These are phyloP conservation scores for Sphaerostilbella broomeana DNA, from an alignment of 2,329 filamentous ascomycete species.

Conservation along the genomic window DNA sequence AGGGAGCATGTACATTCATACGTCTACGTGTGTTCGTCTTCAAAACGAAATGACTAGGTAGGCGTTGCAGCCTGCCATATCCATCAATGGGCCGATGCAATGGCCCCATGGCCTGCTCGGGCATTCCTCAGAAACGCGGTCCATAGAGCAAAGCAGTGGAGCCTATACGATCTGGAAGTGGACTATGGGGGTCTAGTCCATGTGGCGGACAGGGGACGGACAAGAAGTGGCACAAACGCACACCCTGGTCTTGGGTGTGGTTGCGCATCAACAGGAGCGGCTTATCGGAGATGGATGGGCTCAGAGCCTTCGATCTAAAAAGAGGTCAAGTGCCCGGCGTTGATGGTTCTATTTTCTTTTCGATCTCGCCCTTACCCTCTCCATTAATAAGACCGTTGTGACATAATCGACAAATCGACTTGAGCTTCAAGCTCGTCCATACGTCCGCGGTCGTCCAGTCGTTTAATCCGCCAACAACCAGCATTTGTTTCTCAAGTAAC, in stretches of 20 bases:
- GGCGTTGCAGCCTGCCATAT: constrained; percentile 1
- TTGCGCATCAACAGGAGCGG: constrained; percentile 3
- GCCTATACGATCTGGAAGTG: constrained; percentile 2
- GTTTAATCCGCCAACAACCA: constrained; percentile 19
- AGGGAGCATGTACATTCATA: no score
- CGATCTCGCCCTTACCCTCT: no score
- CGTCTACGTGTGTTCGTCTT: constrained; percentile 1
- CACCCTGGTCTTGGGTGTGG: constrained; percentile 1
- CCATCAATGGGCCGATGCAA: constrained; percentile 6
- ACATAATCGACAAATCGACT: no score
- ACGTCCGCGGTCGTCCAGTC: constrained; percentile 16
- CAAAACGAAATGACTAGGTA: background rate
- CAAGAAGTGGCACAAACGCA: constrained; percentile 1
- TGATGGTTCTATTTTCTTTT: no score
- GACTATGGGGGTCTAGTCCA: constrained; percentile 2
- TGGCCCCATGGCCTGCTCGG: constrained; percentile 5
- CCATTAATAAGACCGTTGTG: no score
- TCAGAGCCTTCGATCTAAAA: constrained; percentile 4
- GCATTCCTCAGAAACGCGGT: constrained; percentile 2
- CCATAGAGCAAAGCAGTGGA: constrained; percentile 2
- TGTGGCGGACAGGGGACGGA: constrained; percentile 1
- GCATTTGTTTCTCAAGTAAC: background rate
- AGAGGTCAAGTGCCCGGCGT: constrained; percentile 5
- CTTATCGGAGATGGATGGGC: constrained; percentile 2
- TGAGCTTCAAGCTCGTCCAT: constrained; percentile 11